These are phyloP conservation scores for Vigna nakashimae DNA, from an alignment of 306 rosid species.

Conservation along the genomic window DNA sequence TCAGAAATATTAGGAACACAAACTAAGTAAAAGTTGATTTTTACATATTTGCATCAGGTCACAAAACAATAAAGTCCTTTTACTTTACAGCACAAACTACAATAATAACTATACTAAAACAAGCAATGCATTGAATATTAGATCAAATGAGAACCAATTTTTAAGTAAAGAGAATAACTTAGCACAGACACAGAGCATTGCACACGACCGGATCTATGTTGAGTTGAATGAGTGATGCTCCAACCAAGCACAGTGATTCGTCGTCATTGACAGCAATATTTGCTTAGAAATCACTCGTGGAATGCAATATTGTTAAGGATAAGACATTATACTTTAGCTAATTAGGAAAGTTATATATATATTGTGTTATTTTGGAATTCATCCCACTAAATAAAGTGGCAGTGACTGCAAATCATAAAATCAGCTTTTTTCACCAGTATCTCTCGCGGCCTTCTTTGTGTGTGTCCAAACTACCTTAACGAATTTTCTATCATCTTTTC, in stretches of 20 bases:
- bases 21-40: slow-evolving; percentile 25
- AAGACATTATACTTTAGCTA: not conserved
- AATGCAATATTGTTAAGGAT: not conserved
- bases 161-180: not conserved
- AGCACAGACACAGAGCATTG: not conserved
- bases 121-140: slow-evolving; percentile 9
- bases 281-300: not conserved
- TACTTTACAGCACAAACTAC: slow-evolving; percentile 26
- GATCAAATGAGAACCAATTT: slow-evolving; percentile 37
- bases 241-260: not conserved
- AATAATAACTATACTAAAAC: slow-evolving; percentile 26
- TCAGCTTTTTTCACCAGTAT: not conserved
- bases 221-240: not conserved
- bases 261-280: not conserved
- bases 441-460: not conserved
- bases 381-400: not conserved
- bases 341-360: not conserved
- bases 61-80: slow-evolving; percentile 17
- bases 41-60: slow-evolving; percentile 17
- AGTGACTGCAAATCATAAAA: not conserved
- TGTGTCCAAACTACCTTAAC: not conserved
- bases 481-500: not conserved
- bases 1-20: slow-evolving; percentile 38
- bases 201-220: slow-evolving; percentile 3
- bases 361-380: not conserved